Conservation (phyloP, 805 yeast species). For the Priceomyces melissophilus region DNA sequence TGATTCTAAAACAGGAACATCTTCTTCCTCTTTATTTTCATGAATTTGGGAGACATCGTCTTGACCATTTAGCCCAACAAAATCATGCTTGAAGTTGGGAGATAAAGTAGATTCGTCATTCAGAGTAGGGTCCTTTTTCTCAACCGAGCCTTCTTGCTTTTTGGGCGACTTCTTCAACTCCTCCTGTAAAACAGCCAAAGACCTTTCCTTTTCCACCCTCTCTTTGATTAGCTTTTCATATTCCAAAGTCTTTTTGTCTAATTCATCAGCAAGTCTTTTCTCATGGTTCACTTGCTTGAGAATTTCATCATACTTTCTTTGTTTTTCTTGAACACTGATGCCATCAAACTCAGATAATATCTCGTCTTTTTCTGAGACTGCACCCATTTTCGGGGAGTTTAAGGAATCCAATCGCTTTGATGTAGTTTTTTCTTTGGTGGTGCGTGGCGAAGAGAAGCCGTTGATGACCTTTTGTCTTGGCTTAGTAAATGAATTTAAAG, state of each 20-base stretch:
- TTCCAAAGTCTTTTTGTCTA: constrained; percentile 36
- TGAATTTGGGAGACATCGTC: no score
- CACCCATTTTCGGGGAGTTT: constrained; percentile 8
- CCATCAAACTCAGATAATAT: constrained; percentile 9
- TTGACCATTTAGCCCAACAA: no score
- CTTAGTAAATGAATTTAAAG: constrained; percentile 11
- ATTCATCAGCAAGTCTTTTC: constrained; percentile 31
- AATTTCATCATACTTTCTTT: constrained; percentile 23
- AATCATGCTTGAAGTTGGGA: no score
- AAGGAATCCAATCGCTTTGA: constrained; percentile 14
- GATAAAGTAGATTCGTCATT: not conserved
- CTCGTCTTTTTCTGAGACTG: constrained; percentile 18
- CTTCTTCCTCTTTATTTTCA: constrained; percentile 13
- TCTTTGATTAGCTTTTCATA: constrained; percentile 29
- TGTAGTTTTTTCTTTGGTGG: constrained; percentile 10
- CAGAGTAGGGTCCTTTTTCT: not conserved
- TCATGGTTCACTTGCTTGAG: constrained; percentile 38
- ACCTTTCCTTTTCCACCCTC: constrained; percentile 26
- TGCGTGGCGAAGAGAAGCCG: constrained; percentile 15
- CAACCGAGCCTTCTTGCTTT: constrained; percentile 16
- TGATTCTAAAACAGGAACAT: constrained; percentile 15
- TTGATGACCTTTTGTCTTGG: not conserved
- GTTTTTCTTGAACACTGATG: constrained; percentile 22
- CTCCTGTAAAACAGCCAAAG: constrained; percentile 10
- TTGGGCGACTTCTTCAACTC: constrained; percentile 1